Evolutionary conservation across 805 yeast species (phyloP), one percentile per base, ranked within the genome.

Genomic region (Cyberlindnera maclurae): DNA sequence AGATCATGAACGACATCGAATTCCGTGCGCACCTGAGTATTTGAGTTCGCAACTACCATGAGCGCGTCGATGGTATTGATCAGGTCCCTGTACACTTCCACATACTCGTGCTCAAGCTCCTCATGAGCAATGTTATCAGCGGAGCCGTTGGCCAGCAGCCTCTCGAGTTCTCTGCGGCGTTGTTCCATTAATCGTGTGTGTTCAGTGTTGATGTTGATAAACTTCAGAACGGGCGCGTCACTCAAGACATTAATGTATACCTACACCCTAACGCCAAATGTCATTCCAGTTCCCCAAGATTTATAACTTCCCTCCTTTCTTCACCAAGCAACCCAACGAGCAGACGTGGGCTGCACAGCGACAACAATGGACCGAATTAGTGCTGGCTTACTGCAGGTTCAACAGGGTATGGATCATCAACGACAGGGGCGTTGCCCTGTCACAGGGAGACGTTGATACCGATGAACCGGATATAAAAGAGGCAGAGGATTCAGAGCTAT

Each of bases 251-350:
- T 24, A n/a, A n/a, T 8, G 24, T 20, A 20, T 20, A 20, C 24
- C 8, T 20, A 5, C 24, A 20, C 24, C 24, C 5, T 6, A 17
- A 16, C 33, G 12, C n/a, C 13, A 16, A 12, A 45, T 38, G 46
- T n/a, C 31, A 15, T 49, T 43, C 34, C 34, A 29, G 27, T 44
- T 37, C 33, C 49, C 52, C 3, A 39, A 39, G 27, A 42, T 44
- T 28, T 42, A 47, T 39, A 67, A 75, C 29, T 90, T 88, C 59
- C 97, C 97, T 5, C 98, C 98, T 0, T 76, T 90, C 49, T 90
- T 78, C 63, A 93, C 97, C 8, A 71, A 77, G 44, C 98, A 90
- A 61, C 88, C 93, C 16, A 89, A 90, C 51, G 72, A 78, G 28
- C 76, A 83, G 10, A 81, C 93, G 2, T 75, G 84, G 65, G 70